Conservation (phyloP, 2,329 filamentous ascomycete genomes). For the Alternaria postmessia region DNA sequence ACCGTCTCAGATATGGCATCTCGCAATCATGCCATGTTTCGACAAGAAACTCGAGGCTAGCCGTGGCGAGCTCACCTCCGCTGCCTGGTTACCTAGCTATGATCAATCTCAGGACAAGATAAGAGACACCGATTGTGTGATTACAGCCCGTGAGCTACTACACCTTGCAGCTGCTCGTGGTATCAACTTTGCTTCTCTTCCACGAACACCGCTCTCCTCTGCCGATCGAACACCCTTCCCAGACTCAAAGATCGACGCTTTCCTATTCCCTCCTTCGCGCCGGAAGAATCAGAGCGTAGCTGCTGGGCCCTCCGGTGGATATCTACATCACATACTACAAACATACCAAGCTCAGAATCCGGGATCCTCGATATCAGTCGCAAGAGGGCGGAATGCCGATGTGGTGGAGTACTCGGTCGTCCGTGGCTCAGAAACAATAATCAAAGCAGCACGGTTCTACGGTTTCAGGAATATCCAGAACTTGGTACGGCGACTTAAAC, state of each 20-base stretch:
- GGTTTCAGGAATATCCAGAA: conserved; percentile 99
- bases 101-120: conserved; percentile 53
- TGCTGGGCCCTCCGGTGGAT: conserved; percentile 86
- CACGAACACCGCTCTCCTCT: conserved; percentile 63
- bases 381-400: conserved; percentile 85
- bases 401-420: conserved; percentile 84
- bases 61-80: conserved; percentile 86
- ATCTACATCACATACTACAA: conserved; percentile 83
- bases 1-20: conserved; percentile 87
- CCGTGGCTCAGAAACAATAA: conserved; percentile 53
- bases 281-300: conserved; percentile 56
- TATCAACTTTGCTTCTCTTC: conserved; percentile 77
- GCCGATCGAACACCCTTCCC: conserved; percentile 70
- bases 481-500: conserved; percentile 89
- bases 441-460: conserved; percentile 78
- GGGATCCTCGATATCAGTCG: conserved; percentile 73
- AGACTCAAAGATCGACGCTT: conserved; percentile 72
- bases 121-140: conserved; percentile 95
- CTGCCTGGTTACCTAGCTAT: conserved; percentile 66
- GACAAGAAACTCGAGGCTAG: conserved; percentile 99
- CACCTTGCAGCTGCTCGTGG: conserved; percentile 84
- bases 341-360: conserved; percentile 75
- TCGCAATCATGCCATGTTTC: conserved; percentile 98
- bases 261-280: conserved; percentile 70
- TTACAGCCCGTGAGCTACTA: conserved; percentile 92